Base-by-base conservation (phyloP, 495 filamentous ascomycete genomes). In the Rostrohypoxylon terebratum region DNA sequence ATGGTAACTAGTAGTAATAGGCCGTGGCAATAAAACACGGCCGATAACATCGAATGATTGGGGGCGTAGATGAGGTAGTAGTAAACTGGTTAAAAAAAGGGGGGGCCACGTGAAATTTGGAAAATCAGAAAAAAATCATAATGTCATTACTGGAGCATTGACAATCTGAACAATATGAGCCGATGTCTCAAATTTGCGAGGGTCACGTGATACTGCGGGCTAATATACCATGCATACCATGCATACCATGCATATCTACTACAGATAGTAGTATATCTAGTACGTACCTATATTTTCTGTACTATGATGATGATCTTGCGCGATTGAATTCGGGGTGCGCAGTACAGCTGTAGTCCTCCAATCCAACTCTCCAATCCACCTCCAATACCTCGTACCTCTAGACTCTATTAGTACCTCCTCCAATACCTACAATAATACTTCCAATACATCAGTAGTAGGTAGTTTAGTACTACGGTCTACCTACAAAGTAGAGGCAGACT, bases 241-340 rank as follows among this genome's bases (percentile, higher is more conserved):
- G n/a, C n/a, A n/a, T n/a, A n/a, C n/a, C n/a, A n/a, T n/a, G n/a
- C n/a, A n/a, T n/a, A n/a, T n/a, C n/a, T n/a, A n/a, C n/a, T n/a
- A n/a, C n/a, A n/a, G n/a, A n/a, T n/a, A n/a, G n/a, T n/a, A n/a
- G n/a, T n/a, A n/a, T n/a, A n/a, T n/a, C n/a, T n/a, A n/a, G n/a
- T n/a, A n/a, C n/a, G n/a, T n/a, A n/a, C n/a, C n/a, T n/a, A 47
- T 25, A 59, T 23, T 38, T 57, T n/a, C 51, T 59, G 21, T 51
- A 36, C 14, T n/a, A 55, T 64, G 18, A 48, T 40, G 21, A 25
- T 66, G 54, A 59, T 66, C 55, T 48, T 59, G 31, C 40, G 47
- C 50, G 63, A 53, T 66, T 66, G 63, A 66, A 66, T 59, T 67
- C 16, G 45, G 55, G 53, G 53, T 59, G 18, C 40, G 8, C n/a